These are phyloP conservation scores for Penicillium fuscoglaucum DNA, from an alignment of 2,329 filamentous ascomycete species.

Conservation along the genomic window DNA sequence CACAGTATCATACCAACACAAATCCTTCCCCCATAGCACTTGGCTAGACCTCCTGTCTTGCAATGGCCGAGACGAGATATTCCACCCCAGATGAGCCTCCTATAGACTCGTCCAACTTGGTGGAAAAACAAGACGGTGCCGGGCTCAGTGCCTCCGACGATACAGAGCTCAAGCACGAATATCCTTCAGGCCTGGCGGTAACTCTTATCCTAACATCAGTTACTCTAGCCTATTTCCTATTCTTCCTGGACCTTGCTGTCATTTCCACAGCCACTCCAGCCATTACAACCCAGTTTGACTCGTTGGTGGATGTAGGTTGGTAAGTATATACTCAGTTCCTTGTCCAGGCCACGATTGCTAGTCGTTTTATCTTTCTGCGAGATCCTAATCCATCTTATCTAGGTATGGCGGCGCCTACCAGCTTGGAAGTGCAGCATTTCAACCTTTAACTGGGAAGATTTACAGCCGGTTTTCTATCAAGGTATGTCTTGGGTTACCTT, in stretches of 20 bases:
- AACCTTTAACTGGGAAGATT: constrained; percentile 30
- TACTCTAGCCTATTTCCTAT: constrained; percentile 27
- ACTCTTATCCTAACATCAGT: constrained; percentile 24
- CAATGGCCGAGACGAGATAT: background rate
- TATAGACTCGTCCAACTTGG: too few species aligned
- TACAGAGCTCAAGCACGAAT: constrained; percentile 18
- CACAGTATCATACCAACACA: background rate
- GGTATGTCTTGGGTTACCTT: constrained; percentile 1
- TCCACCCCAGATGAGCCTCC: background rate
- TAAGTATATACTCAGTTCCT: background rate
- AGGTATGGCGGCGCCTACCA: constrained; percentile 28
- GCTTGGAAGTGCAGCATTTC: constrained; percentile 27
- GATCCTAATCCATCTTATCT: background rate
- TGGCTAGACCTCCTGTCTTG: background rate
- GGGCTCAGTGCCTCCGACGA: constrained; percentile 9
- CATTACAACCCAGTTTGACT: constrained; percentile 29
- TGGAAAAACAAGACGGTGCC: constrained; percentile 9
- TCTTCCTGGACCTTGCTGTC: constrained; percentile 26
- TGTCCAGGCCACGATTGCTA: background rate
- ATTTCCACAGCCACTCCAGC: constrained; percentile 26
- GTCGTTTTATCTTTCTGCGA: background rate
- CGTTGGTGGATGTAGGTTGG: constrained; percentile 26
- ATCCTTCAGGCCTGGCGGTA: constrained; percentile 19
- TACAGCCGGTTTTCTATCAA: constrained; percentile 26
- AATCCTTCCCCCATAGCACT: background rate